Conservation (phyloP, 2,329 filamentous ascomycete species). For the Penicillium polonicum region DNA sequence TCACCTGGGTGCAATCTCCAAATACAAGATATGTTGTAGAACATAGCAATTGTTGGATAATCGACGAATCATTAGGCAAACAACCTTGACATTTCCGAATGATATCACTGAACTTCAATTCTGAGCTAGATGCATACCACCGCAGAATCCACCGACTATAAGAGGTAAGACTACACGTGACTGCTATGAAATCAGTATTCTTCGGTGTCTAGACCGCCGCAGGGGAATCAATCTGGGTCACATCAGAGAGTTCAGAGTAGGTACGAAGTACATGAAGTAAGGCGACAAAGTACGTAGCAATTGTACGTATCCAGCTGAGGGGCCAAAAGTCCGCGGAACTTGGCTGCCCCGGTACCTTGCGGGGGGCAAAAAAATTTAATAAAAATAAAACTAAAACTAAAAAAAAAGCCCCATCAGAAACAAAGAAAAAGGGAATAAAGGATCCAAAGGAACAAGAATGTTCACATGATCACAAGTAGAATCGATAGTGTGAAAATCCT, state of each 20-base stretch:
- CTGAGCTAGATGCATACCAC: background rate
- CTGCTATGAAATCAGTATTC: background rate
- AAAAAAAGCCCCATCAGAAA: background rate
- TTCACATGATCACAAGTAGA: conserved; percentile 25
- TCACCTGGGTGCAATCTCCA: background rate
- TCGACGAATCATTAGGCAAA: background rate
- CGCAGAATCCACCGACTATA: background rate
- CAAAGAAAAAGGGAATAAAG: conserved; percentile 1
- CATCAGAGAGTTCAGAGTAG: background rate
- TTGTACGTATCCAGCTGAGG: conserved; percentile 5
- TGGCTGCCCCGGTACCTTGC: background rate
- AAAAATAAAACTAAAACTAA: background rate
- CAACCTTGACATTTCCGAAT: no score
- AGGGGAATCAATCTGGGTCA: conserved; percentile 2
- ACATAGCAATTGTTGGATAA: no score
- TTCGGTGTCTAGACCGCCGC: conserved; percentile 1
- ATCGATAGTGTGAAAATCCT: conserved; percentile 25
- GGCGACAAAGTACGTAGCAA: conserved; percentile 7
- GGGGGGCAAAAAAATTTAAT: background rate
- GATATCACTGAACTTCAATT: background rate
- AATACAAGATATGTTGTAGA: background rate
- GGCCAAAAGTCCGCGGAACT: conserved; percentile 4
- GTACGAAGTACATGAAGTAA: conserved; percentile 4
- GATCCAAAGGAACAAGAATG: background rate
- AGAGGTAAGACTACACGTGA: conserved; percentile 1